These are phyloP conservation scores for Coemansia sp. DNA, from an alignment of 192 early-diverging fungal species.

Conservation along the genomic window DNA sequence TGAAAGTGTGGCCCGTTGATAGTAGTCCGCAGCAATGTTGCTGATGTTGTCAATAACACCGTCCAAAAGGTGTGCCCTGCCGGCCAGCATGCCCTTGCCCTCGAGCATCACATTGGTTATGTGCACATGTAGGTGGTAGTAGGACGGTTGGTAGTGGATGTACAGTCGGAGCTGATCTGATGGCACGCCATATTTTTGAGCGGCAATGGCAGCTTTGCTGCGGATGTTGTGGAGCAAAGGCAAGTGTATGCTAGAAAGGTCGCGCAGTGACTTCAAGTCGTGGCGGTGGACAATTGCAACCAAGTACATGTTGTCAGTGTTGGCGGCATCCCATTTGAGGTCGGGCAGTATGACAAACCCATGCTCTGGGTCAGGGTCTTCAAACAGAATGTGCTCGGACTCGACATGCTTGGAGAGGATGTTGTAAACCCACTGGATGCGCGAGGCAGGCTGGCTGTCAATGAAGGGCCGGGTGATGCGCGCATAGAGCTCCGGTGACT, in stretches of 20 bases:
- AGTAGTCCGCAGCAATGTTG: slow-evolving; percentile 59
- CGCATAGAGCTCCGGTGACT: slow-evolving; percentile 62
- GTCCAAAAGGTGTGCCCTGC: slow-evolving; percentile 68
- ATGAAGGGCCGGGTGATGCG: slow-evolving; percentile 57
- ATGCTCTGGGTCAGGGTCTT: slow-evolving; percentile 52
- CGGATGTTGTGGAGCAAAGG: slow-evolving; percentile 62
- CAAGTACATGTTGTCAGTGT: slow-evolving; percentile 61
- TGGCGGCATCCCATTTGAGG: slow-evolving; percentile 71
- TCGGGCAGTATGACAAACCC: slow-evolving; percentile 78
- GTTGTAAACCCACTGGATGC: slow-evolving; percentile 77
- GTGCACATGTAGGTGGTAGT: slow-evolving; percentile 81
- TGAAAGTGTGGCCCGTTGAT: slow-evolving; percentile 56
- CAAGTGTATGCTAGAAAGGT: slow-evolving; percentile 56
- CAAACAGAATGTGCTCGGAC: slow-evolving; percentile 60
- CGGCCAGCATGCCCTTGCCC: slow-evolving; percentile 55
- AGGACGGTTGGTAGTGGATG: slow-evolving; percentile 77
- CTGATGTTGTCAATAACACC: slow-evolving; percentile 66
- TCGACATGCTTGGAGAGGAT: slow-evolving; percentile 65
- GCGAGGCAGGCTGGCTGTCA: slow-evolving; percentile 52
- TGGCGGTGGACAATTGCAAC: slow-evolving; percentile 56
- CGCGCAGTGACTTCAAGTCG: slow-evolving; percentile 61
- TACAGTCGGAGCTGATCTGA: slow-evolving; percentile 63
- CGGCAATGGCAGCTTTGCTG: slow-evolving; percentile 45
- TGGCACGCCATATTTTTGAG: slow-evolving; percentile 48
- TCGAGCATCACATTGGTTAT: slow-evolving; percentile 62